Evolutionary conservation across 148 eudicot species (phyloP).

Genomic region (Rhododendron ovatum): DNA sequence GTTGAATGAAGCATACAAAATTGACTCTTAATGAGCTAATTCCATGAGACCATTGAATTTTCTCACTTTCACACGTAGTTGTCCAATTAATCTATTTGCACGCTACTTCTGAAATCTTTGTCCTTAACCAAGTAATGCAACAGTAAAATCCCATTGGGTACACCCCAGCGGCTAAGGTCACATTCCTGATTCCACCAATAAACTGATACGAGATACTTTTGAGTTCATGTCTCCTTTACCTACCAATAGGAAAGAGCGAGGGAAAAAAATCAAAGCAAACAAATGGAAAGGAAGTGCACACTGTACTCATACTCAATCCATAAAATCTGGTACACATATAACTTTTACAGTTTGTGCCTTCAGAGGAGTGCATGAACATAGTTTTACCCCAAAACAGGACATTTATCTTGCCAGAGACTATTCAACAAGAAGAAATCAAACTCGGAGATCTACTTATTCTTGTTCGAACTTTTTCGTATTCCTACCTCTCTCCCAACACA

Average conservation of each 20-base stretch:
- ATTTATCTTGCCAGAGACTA: not conserved
- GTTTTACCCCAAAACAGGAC: not conserved
- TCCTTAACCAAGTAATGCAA: not conserved
- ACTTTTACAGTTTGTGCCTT: not conserved
- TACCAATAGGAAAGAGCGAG: too few relatives aligned
- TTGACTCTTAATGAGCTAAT: not conserved
- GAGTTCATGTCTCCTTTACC: too few relatives aligned
- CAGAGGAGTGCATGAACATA: not conserved
- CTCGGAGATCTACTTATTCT: not conserved
- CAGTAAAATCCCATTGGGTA: not conserved
- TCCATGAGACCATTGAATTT: not conserved
- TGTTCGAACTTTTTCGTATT: not conserved
- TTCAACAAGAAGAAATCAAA: not conserved
- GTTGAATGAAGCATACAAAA: not conserved
- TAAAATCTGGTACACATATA: not conserved
- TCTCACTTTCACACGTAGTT: not conserved
- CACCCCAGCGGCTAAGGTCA: not conserved
- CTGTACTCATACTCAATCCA: not conserved
- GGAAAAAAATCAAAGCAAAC: too few relatives aligned
- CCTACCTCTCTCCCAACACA: constrained; percentile 93
- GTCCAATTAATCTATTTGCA: not conserved
- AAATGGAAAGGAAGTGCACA: not conserved
- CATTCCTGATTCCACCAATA: not conserved
- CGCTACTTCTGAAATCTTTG: not conserved
- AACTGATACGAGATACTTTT: not conserved